Evolutionary conservation across 2,329 filamentous ascomycete genomes (phyloP).

Genomic region (Claviceps fusiformis): DNA sequence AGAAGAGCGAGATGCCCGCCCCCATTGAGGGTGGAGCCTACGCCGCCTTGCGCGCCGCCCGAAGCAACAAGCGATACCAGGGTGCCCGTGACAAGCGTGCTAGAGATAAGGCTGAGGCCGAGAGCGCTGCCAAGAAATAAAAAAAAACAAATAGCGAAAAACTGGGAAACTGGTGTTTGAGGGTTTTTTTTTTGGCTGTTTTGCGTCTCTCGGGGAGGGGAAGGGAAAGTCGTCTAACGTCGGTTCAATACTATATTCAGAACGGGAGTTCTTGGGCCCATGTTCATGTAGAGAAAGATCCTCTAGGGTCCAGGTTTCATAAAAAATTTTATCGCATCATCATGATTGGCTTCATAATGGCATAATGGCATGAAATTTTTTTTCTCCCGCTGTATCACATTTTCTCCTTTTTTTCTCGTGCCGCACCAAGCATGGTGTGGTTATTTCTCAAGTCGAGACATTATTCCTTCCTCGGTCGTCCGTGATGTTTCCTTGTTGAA

Average conservation of each 20-base stretch:
- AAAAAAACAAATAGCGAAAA: conserved; percentile 17
- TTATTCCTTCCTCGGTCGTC: too few relatives aligned
- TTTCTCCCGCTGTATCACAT: neutral
- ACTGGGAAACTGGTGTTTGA: conserved; percentile 26
- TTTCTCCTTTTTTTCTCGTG: too few relatives aligned
- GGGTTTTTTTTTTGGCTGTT: conserved; percentile 24
- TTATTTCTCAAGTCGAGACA: neutral
- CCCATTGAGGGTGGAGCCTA: conserved; percentile 72
- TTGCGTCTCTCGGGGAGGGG: conserved; percentile 25
- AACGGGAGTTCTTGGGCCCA: conserved; percentile 21
- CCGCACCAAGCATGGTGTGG: neutral
- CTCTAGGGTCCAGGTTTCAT: conserved; percentile 24
- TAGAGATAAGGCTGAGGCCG: conserved; percentile 75
- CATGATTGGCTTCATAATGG: conserved; percentile 19
- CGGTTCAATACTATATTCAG: conserved; percentile 21
- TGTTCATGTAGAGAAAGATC: conserved; percentile 21
- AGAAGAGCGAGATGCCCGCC: conserved; percentile 68
- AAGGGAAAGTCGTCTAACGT: conserved; percentile 17
- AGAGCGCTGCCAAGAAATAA: conserved; percentile 74
- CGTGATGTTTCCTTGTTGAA: too few relatives aligned
- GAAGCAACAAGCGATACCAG: conserved; percentile 67
- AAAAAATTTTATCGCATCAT: conserved; percentile 27
- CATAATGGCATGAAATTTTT: neutral
- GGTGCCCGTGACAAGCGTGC: conserved; percentile 89
- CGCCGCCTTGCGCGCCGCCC: conserved; percentile 69